Conservation (phyloP, 495 filamentous ascomycete species). For the Penicillium daleae region DNA sequence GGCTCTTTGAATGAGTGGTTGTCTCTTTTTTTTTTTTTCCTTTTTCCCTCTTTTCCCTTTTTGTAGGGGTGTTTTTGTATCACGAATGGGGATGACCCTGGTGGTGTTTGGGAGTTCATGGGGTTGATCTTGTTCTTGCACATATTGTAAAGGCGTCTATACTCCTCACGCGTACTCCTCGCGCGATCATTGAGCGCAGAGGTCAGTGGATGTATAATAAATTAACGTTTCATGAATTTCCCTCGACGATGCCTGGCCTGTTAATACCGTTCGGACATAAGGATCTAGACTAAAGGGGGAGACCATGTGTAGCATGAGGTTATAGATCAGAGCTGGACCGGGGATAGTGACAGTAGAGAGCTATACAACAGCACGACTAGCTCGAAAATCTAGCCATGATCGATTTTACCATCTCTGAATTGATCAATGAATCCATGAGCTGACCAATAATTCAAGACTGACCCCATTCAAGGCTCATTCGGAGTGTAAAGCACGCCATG, state of each 20-base stretch:
- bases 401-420: background rate
- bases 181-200: background rate
- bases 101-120: background rate
- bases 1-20: conserved; percentile 48
- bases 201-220: background rate
- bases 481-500: background rate
- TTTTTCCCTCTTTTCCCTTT: background rate
- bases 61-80: background rate
- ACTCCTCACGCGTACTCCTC: background rate
- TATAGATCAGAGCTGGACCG: too few relatives aligned
- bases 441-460: background rate
- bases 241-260: too few relatives aligned
- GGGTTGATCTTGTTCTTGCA: background rate
- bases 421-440: background rate
- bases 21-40: background rate
- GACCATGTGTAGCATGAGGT: too few relatives aligned
- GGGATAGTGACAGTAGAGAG: too few relatives aligned
- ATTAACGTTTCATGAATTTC: background rate
- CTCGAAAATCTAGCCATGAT: too few relatives aligned
- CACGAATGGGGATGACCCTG: background rate
- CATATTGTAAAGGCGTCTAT: background rate
- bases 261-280: too few relatives aligned
- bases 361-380: too few relatives aligned
- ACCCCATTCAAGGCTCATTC: background rate
- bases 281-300: too few relatives aligned